Percentiles rank a stretch among this genome's conserved stretches.
Evolutionary conservation across 1,139 yeast genomes (phyloP).

Genomic region (Kodamaea arcana): DNA sequence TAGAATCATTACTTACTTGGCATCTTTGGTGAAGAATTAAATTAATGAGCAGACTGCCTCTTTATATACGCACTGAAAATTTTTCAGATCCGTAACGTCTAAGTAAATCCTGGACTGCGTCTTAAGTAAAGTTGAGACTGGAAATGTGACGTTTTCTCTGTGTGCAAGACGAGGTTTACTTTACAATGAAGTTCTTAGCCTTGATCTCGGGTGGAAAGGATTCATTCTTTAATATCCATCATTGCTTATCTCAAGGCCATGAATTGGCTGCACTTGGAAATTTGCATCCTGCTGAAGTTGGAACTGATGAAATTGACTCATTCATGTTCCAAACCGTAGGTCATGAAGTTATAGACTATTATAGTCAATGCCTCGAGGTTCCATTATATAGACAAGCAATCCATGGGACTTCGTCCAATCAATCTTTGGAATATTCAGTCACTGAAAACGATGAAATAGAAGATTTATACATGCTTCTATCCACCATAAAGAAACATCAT

Average conservation of each 20-base stretch:
- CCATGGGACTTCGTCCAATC: constrained; percentile 58
- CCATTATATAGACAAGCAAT: constrained; percentile 78
- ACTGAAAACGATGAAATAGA: constrained; percentile 82
- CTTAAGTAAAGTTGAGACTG: constrained; percentile 7
- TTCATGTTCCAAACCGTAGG: constrained; percentile 99
- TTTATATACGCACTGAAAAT: constrained; percentile 7
- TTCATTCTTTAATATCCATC: constrained; percentile 83
- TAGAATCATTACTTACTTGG: constrained; percentile 46
- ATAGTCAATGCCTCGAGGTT: constrained; percentile 66
- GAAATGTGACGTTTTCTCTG: constrained; percentile 6
- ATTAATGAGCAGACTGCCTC: background rate
- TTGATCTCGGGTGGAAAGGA: constrained; percentile 95
- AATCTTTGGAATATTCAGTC: constrained; percentile 59
- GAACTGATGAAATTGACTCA: constrained; percentile 72
- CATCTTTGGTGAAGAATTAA: constrained; percentile 25
- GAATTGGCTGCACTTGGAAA: constrained; percentile 82
- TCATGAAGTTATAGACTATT: constrained; percentile 65
- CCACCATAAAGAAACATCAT: constrained; percentile 42
- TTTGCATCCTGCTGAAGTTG: constrained; percentile 56
- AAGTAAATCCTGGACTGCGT: constrained; percentile 1
- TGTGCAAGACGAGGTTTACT: background rate
- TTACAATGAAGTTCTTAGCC: constrained; percentile 81
- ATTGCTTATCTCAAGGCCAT: constrained; percentile 80
- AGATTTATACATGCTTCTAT: constrained; percentile 57
- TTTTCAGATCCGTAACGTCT: constrained; percentile 2